These are phyloP conservation scores for Spathaspora sp. DNA, from an alignment of 805 yeast genomes.

Conservation along the genomic window DNA sequence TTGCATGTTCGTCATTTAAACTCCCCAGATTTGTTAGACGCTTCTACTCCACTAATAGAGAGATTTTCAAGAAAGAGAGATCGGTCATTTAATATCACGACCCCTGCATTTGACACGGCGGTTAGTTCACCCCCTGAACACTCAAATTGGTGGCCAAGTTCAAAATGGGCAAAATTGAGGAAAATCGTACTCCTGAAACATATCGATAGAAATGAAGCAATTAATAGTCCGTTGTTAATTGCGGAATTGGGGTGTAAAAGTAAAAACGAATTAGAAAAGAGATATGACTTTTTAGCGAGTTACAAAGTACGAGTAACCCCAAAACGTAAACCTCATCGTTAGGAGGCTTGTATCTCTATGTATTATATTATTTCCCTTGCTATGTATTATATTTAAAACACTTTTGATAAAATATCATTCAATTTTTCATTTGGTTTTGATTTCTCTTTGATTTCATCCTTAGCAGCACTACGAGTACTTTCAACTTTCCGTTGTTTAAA, in stretches of 20 bases:
- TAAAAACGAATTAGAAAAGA: slow-evolving; percentile 26
- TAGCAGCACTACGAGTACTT: slow-evolving; percentile 65
- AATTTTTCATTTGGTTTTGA: slow-evolving; percentile 38
- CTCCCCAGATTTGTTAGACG: background rate
- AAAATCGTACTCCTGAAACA: slow-evolving; percentile 23
- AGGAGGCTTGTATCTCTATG: background rate
- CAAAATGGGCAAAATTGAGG: slow-evolving; percentile 30
- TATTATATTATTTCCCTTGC: background rate
- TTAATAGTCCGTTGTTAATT: slow-evolving; percentile 23
- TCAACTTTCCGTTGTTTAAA: slow-evolving; percentile 71
- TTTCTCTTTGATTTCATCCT: slow-evolving; percentile 39
- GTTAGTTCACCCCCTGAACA: background rate
- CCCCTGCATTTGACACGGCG: background rate
- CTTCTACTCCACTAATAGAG: background rate
- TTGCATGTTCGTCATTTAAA: background rate
- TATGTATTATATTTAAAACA: slow-evolving; percentile 32
- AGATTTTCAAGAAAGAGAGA: background rate
- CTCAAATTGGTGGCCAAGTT: slow-evolving; percentile 21
- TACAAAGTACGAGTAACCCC: slow-evolving; percentile 5
- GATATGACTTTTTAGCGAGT: slow-evolving; percentile 24
- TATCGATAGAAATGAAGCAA: slow-evolving; percentile 23
- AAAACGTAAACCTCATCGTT: background rate
- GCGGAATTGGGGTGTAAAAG: slow-evolving; percentile 22
- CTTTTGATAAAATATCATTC: slow-evolving; percentile 48
- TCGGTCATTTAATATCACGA: background rate